These are phyloP conservation scores for Diplosphaera chodatii DNA, from an alignment of 139 green algal genomes.

Conservation along the genomic window DNA sequence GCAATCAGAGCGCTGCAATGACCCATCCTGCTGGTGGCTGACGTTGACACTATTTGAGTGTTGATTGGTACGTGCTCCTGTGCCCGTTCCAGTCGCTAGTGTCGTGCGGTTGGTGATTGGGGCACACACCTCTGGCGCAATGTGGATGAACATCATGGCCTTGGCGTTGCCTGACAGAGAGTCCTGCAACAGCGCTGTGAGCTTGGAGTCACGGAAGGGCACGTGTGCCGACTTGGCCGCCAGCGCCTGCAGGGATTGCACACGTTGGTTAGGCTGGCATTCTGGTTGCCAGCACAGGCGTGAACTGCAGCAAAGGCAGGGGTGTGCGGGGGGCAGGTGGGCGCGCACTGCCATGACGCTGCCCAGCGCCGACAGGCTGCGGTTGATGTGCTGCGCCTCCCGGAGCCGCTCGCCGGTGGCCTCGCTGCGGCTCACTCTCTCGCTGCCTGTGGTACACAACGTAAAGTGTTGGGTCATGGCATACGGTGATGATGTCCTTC, in stretches of 20 bases:
- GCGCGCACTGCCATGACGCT: conserved; percentile 63
- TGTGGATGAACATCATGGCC: conserved; percentile 93
- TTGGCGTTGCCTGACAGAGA: conserved; percentile 74
- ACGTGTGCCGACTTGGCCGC: conserved; percentile 64
- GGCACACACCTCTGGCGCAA: conserved; percentile 63
- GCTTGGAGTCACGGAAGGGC: conserved; percentile 86
- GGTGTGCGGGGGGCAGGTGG: too few relatives aligned
- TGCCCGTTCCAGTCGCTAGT: too few relatives aligned
- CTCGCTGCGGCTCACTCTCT: conserved; percentile 78
- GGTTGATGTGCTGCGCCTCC: conserved; percentile 95
- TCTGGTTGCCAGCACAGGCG: too few relatives aligned
- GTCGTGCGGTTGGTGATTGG: not conserved
- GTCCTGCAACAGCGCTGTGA: conserved; percentile 87
- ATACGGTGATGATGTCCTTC: too few relatives aligned
- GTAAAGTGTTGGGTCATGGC: too few relatives aligned
- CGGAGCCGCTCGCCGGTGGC: conserved; percentile 72
- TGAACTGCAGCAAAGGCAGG: too few relatives aligned
- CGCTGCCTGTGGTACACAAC: conserved; percentile 43
- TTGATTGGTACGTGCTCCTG: too few relatives aligned
- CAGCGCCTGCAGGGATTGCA: conserved; percentile 49
- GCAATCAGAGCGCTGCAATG: too few relatives aligned
- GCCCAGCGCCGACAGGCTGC: conserved; percentile 63
- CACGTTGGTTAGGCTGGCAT: too few relatives aligned
- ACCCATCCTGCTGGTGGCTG: too few relatives aligned
- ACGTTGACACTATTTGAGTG: too few relatives aligned